Percentiles rank a stretch among this genome's conserved stretches.
These are phyloP conservation scores for Penicillium freii DNA, from an alignment of 2,329 filamentous ascomycete species.

Conservation along the genomic window DNA sequence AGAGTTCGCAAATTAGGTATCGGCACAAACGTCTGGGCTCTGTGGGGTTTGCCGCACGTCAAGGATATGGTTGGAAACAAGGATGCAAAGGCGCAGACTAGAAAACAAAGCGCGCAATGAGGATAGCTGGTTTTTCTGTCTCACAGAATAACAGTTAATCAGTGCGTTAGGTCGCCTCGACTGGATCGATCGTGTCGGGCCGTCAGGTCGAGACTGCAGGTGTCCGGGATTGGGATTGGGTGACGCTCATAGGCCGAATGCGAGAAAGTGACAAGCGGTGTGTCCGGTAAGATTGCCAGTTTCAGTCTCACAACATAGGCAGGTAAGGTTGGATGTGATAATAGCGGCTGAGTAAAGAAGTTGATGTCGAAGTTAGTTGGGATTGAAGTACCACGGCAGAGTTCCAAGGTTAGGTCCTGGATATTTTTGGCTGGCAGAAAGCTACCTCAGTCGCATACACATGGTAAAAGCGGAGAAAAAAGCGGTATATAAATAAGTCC, in stretches of 20 bases:
- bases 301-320: constrained; percentile 40
- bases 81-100: neutral
- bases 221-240: constrained; percentile 13
- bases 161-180: constrained; percentile 12
- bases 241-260: constrained; percentile 21
- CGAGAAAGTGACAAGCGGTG: neutral
- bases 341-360: neutral
- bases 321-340: neutral
- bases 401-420: neutral
- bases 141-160: constrained; percentile 21
- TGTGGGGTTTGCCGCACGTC: constrained; percentile 10
- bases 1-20: neutral
- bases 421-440: neutral
- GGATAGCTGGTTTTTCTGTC: constrained; percentile 1
- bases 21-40: neutral
- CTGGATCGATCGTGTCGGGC: constrained; percentile 16
- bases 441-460: neutral
- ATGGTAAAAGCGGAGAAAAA: neutral
- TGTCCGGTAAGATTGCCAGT: neutral
- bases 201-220: constrained; percentile 22
- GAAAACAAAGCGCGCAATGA: constrained; percentile 9
- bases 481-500: neutral
- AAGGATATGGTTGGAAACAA: neutral
- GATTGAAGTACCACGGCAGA: neutral
- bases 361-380: neutral